Conservation (phyloP, 2,329 filamentous ascomycete species). For the Parastagonospora nodorum region DNA sequence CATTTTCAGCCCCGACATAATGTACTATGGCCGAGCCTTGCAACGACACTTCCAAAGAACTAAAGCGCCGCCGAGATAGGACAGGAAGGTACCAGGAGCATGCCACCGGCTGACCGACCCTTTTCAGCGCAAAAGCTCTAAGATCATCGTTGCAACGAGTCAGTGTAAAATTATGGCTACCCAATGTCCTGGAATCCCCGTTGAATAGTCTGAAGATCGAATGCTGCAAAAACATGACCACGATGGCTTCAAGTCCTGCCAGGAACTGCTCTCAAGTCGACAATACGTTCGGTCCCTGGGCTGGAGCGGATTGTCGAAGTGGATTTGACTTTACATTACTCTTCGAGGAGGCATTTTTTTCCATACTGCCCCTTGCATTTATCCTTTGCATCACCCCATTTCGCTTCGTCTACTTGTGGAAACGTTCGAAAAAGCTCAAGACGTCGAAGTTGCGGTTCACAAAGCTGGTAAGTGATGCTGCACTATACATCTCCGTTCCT, state of each 20-base stretch:
- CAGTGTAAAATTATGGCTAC: conserved; percentile 17
- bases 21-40: conserved; percentile 15
- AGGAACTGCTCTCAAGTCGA: conserved; percentile 30
- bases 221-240: conserved; percentile 19
- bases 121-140: conserved; percentile 10
- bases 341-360: conserved; percentile 44
- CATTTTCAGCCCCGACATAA: conserved; percentile 9
- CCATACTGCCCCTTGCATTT: conserved; percentile 35
- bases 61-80: conserved; percentile 27
- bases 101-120: conserved; percentile 29
- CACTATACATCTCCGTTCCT: background rate
- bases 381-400: conserved; percentile 36
- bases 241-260: conserved; percentile 28
- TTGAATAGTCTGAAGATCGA: conserved; percentile 25
- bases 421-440: conserved; percentile 29
- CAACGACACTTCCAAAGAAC: conserved; percentile 11
- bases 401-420: conserved; percentile 35
- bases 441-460: conserved; percentile 24
- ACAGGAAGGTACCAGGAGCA: conserved; percentile 12
- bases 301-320: conserved; percentile 36
- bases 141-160: conserved; percentile 17
- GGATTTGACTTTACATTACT: conserved; percentile 47
- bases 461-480: conserved; percentile 31
- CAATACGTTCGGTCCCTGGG: conserved; percentile 40
- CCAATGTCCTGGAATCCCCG: conserved; percentile 18